Evolutionary conservation across 2,329 filamentous ascomycete genomes (phyloP), one percentile per base, ranked within the genome.

Genomic region (Fusarium nanum): DNA sequence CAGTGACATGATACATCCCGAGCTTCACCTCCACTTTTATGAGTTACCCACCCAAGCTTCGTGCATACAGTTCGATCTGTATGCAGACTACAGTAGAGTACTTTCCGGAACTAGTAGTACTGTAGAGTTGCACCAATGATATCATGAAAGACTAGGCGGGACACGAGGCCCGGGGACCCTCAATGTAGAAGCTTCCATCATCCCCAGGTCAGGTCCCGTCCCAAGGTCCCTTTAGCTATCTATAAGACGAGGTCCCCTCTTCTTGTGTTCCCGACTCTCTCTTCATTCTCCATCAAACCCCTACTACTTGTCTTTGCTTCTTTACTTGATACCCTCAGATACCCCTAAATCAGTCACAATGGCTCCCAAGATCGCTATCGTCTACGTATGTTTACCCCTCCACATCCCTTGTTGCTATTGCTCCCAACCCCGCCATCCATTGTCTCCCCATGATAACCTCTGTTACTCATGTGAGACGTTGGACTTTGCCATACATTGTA

Each of bases 361-460:
- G 93, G 93, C 92, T 84, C 92, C 93, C 81, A 97, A 93, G 86
- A 88, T 97, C 79, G 94, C 94, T 76, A 96, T 97, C 83, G 89
- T 97, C 81, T 97, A 89, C 82, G 92, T 94, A 86, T 75, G 92
- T 88, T 60, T 47, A 55, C 49, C 65, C 56, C 50, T 56, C 50
- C 44, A 60, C 54, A 41, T 46, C 42, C 27, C 7, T 64, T 52
- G 53, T 46, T 41, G 20, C 13, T 59, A 10, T n/a, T n/a, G 34
- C 18, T 41, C 20, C 23, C 32, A 54, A 22, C 52, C 50, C 56
- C 60, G 9, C 47, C 44, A 56, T 52, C 52, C 52, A 32, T 40
- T 54, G 37, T 30, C 48, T 52, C 32, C 54, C 28, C 41, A 62
- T 64, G 50, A 52, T 28, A 46, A 41, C 37, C 23, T 53, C 37